phyloP scores from a whole-genome alignment of 1,139 yeast genomes.

The Saccharomycopsis hybrid region DNA sequence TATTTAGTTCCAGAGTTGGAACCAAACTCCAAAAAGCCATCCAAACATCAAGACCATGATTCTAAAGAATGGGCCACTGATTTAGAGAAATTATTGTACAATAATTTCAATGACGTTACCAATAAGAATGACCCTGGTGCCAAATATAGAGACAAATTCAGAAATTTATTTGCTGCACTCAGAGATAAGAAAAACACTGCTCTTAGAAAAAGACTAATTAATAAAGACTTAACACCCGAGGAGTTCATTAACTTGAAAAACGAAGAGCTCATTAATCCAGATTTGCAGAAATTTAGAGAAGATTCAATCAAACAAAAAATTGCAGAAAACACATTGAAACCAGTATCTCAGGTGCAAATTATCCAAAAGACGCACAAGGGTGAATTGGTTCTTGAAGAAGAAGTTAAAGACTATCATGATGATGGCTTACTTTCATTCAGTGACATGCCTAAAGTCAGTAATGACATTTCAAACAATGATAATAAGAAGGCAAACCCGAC shows the following conservation, averaged over 20 bases:
- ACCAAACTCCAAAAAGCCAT: conserved; percentile 34
- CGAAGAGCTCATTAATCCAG: conserved; percentile 14
- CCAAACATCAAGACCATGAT: conserved; percentile 38
- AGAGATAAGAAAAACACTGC: conserved; percentile 45
- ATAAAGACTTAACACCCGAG: conserved; percentile 1
- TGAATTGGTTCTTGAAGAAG: conserved; percentile 6
- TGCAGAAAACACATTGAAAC: conserved; percentile 14
- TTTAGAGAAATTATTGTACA: conserved; percentile 36
- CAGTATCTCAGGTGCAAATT: background rate
- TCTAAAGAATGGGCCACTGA: conserved; percentile 32
- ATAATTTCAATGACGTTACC: conserved; percentile 32
- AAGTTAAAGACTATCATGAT: background rate
- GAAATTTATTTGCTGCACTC: conserved; percentile 48
- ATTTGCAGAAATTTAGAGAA: conserved; percentile 14
- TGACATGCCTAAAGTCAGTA: too few species aligned
- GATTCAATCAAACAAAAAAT: conserved; percentile 11
- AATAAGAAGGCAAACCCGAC: too few species aligned
- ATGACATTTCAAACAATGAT: too few species aligned
- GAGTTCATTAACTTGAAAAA: conserved; percentile 5
- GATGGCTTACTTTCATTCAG: background rate
- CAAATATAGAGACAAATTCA: conserved; percentile 45
- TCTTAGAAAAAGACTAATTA: conserved; percentile 6
- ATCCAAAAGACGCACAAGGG: conserved; percentile 11
- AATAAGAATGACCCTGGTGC: conserved; percentile 28
- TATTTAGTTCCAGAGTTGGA: conserved; percentile 34